A percentile compares a stretch with the other conserved stretches of the same genome.
Evolutionary conservation across 2,329 filamentous ascomycete genomes (phyloP).

Genomic region (Trichoderma gracile): DNA sequence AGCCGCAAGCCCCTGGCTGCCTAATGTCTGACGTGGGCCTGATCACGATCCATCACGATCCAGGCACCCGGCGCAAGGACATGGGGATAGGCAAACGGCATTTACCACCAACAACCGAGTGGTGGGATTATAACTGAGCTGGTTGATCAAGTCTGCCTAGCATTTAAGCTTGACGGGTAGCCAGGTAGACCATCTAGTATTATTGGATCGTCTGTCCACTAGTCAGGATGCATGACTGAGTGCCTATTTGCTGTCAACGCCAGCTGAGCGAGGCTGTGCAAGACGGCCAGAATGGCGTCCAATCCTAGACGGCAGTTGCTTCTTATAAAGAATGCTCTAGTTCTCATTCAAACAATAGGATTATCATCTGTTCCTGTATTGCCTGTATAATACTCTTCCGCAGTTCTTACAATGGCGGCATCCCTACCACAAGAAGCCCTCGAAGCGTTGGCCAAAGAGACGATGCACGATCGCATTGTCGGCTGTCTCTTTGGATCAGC

Average conservation of each 20-base stretch:
- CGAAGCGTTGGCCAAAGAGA: slow-evolving; percentile 28
- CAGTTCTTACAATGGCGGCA: slow-evolving; percentile 4
- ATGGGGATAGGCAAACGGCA: background rate
- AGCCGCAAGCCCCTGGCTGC: background rate
- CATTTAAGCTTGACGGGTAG: slow-evolving; percentile 13
- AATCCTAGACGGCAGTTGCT: too few relatives aligned
- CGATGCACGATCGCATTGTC: slow-evolving; percentile 42
- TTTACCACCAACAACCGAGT: background rate
- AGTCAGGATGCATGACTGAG: slow-evolving; percentile 2
- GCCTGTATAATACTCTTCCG: too few relatives aligned
- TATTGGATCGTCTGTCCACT: background rate
- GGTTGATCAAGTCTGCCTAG: slow-evolving; percentile 6
- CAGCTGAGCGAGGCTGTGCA: slow-evolving; percentile 18
- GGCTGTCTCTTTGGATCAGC: slow-evolving; percentile 53
- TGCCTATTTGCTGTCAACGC: background rate
- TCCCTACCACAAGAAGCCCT: slow-evolving; percentile 28
- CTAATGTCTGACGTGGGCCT: slow-evolving; percentile 1
- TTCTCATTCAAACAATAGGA: background rate
- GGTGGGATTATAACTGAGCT: background rate
- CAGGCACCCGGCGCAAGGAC: slow-evolving; percentile 8
- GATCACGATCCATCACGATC: background rate
- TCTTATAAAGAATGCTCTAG: background rate
- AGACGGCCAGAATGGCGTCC: background rate
- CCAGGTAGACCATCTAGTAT: background rate
- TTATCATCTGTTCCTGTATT: background rate